These are phyloP conservation scores for Nakazawaea ernobii DNA, from an alignment of 805 yeast species.

Conservation along the genomic window DNA sequence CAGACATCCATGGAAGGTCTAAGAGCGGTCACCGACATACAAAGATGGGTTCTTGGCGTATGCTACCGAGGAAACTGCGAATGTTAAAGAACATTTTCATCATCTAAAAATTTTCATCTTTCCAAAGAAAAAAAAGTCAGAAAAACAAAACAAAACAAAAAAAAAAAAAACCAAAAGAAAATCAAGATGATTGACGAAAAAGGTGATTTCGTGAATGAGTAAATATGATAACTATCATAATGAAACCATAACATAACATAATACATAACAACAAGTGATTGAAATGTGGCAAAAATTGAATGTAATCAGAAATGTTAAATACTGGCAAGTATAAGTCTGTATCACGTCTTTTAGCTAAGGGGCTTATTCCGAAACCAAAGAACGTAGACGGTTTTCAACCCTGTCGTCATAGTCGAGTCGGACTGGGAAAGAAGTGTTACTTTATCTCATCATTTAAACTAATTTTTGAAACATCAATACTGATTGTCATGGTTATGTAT, in stretches of 20 bases:
- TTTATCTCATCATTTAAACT: conserved; percentile 18
- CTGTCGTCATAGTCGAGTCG: conserved; percentile 91
- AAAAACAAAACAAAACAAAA: conserved; percentile 9
- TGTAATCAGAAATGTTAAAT: conserved; percentile 55
- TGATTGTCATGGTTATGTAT: not conserved
- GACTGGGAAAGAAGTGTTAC: conserved; percentile 87
- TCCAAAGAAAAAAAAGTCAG: conserved; percentile 4
- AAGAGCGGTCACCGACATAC: conserved; percentile 82
- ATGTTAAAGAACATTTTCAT: conserved; percentile 76
- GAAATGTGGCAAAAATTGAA: not conserved
- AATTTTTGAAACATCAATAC: not conserved
- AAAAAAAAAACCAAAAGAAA: conserved; percentile 6
- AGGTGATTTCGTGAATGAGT: conserved; percentile 6
- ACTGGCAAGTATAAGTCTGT: conserved; percentile 87
- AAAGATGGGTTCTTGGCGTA: conserved; percentile 78
- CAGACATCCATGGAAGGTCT: conserved; percentile 95
- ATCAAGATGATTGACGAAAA: not conserved
- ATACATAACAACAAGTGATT: not conserved
- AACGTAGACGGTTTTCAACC: conserved; percentile 50
- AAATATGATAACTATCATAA: conserved; percentile 10
- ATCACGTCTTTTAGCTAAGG: not conserved
- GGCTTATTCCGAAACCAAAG: conserved; percentile 24
- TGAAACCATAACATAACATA: not conserved
- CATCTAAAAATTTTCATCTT: conserved; percentile 37
- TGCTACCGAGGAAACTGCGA: conserved; percentile 96